A percentile compares a stretch with the other conserved stretches of the same genome.
These are phyloP conservation scores for Candida coquimbonensis DNA, from an alignment of 805 yeast species.

Conservation along the genomic window DNA sequence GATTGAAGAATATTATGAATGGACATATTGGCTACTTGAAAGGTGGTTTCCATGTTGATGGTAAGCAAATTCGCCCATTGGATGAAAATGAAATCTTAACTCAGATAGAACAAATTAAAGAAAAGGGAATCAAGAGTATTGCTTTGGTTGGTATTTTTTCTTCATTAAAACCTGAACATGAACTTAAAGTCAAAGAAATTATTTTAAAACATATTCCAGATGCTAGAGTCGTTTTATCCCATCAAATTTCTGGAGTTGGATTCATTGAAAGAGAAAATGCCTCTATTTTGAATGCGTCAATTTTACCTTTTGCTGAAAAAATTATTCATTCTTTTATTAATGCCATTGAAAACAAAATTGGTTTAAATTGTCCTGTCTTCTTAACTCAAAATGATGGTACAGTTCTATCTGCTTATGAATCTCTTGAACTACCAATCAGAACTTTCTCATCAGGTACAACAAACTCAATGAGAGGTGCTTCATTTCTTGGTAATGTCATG, in stretches of 20 bases:
- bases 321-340: constrained; percentile 32
- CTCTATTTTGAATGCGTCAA: constrained; percentile 38
- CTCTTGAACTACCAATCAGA: constrained; percentile 34
- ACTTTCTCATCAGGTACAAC: constrained; percentile 47
- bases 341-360: constrained; percentile 26
- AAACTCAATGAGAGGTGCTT: constrained; percentile 43
- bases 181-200: constrained; percentile 26
- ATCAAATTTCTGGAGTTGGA: constrained; percentile 37
- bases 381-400: constrained; percentile 45
- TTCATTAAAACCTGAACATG: constrained; percentile 31
- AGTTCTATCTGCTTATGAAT: constrained; percentile 35
- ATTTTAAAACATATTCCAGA: constrained; percentile 29
- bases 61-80: constrained; percentile 29
- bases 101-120: constrained; percentile 27
- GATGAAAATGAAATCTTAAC: constrained; percentile 23
- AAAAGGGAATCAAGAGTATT: constrained; percentile 27
- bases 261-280: constrained; percentile 42
- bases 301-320: constrained; percentile 34
- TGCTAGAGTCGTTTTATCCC: constrained; percentile 31
- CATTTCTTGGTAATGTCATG: constrained; percentile 27
- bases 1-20: constrained; percentile 27
- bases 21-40: constrained; percentile 29
- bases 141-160: constrained; percentile 36
- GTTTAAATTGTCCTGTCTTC: constrained; percentile 11
- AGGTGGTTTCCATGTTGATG: constrained; percentile 38